These are phyloP conservation scores for Cornus suecica DNA, from an alignment of 148 eudicot species.

Conservation along the genomic window DNA sequence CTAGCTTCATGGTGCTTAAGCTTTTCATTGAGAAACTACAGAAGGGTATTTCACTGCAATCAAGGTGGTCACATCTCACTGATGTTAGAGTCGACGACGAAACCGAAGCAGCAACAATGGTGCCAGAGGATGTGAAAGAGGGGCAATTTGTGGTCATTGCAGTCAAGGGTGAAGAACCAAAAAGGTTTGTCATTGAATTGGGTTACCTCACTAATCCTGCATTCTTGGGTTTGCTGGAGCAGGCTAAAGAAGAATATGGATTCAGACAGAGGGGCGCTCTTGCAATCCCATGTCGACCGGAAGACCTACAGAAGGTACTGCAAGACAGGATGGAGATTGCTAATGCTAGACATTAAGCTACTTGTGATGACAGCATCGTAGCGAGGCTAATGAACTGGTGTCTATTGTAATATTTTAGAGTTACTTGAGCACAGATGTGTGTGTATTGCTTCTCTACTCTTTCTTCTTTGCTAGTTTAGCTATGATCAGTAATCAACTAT, in stretches of 20 bases:
- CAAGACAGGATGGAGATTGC: conserved; percentile 10
- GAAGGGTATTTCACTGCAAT: neutral
- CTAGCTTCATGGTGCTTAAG: neutral
- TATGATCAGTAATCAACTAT: neutral
- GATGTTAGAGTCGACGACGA: neutral
- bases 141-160: conserved; percentile 47
- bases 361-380: neutral
- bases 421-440: neutral
- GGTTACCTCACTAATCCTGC: conserved; percentile 31
- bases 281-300: conserved; percentile 44
- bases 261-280: conserved; percentile 43
- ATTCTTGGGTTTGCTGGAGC: conserved; percentile 36
- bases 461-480: neutral
- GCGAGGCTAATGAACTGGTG: neutral
- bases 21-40: neutral
- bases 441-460: neutral
- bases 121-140: conserved; percentile 20
- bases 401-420: neutral
- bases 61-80: neutral
- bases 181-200: conserved; percentile 39
- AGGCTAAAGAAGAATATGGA: conserved; percentile 53
- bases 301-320: conserved; percentile 45
- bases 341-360: neutral
- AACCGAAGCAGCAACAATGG: neutral
- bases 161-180: conserved; percentile 23